Evolutionary conservation across 139 green algal species (phyloP), one percentile per base, ranked within the genome.

Genomic region (Ettlia oleoabundans): DNA sequence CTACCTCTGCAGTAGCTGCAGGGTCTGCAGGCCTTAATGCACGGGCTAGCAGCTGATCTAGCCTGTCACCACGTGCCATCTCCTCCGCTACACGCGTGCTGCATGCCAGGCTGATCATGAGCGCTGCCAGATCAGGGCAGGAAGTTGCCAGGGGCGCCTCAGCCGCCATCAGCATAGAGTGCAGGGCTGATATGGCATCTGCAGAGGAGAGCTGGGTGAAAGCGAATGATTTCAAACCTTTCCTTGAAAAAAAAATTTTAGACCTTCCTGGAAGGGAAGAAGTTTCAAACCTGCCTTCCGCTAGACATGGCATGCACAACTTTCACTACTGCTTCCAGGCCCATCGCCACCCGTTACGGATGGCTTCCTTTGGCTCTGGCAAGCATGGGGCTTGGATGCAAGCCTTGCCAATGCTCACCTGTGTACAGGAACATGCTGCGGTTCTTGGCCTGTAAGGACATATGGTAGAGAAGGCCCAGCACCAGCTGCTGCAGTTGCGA

Each of bases 381-480:
- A n/a, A n/a, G n/a, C n/a, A n/a, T n/a, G n/a, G n/a, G n/a, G n/a
- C n/a, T n/a, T n/a, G n/a, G n/a, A n/a, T n/a, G n/a, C n/a, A n/a
- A n/a, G n/a, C n/a, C n/a, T n/a, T n/a, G n/a, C n/a, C n/a, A n/a
- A n/a, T n/a, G 26, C 72, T 47, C 37, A 88, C 87, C 83, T 85
- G 89, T 95, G 91, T 91, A 95, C 26, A 91, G 90, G 85, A 97
- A 97, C 72, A 94, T 88, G 66, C 64, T 85, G 90, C 95, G 94
- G 88, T 92, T 88, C 66, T 86, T 88, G 84, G 97, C 93, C 30
- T 95, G 91, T 71, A 96, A 93, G 26, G 88, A 93, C 19, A 98
- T 66, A 76, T 97, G 94, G 85, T 97, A 97, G 85, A 97, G 87
- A 72, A 98, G 82, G 35, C 92, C 93, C 75, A 96, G 78, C 13